Evolutionary conservation across 345 rosid genomes (phyloP).

Genomic region (Alliaria petiolata): DNA sequence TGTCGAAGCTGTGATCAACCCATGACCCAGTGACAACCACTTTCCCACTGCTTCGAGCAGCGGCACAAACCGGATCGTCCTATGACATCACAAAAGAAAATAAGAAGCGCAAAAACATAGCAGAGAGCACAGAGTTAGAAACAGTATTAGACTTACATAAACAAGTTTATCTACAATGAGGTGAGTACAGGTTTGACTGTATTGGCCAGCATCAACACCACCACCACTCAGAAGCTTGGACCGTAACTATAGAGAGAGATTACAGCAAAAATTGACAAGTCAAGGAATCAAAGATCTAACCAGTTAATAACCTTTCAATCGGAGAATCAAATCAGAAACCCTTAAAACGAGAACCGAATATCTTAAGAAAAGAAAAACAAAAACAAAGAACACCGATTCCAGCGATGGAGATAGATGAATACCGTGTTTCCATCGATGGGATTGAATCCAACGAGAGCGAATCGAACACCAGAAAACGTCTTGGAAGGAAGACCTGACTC

Average conservation of each 20-base stretch:
- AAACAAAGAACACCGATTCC: not conserved
- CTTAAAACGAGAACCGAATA: not conserved
- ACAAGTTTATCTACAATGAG: constrained; percentile 66
- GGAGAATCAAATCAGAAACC: not conserved
- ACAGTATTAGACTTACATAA: constrained; percentile 42
- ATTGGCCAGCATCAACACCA: constrained; percentile 56
- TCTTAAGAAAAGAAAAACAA: not conserved
- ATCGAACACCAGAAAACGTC: constrained; percentile 59
- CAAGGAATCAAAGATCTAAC: not conserved
- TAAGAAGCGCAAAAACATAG: not conserved
- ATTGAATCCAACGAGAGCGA: constrained; percentile 67
- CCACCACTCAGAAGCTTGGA: constrained; percentile 71
- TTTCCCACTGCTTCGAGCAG: constrained; percentile 75
- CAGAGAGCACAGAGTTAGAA: not conserved
- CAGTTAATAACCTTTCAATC: not conserved
- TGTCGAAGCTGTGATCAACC: constrained; percentile 80
- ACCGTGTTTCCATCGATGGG: constrained; percentile 41
- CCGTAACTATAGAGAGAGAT: constrained; percentile 44
- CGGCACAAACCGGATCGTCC: constrained; percentile 78
- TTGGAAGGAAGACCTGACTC: constrained; percentile 36
- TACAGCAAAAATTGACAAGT: not conserved
- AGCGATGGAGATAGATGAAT: not conserved
- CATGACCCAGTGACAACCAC: constrained; percentile 67
- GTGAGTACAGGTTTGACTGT: constrained; percentile 52
- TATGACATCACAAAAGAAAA: constrained; percentile 8